phyloP scores from a whole-genome alignment of 1,284 basidiomycete genomes.

The Apiotrichum sp. region DNA sequence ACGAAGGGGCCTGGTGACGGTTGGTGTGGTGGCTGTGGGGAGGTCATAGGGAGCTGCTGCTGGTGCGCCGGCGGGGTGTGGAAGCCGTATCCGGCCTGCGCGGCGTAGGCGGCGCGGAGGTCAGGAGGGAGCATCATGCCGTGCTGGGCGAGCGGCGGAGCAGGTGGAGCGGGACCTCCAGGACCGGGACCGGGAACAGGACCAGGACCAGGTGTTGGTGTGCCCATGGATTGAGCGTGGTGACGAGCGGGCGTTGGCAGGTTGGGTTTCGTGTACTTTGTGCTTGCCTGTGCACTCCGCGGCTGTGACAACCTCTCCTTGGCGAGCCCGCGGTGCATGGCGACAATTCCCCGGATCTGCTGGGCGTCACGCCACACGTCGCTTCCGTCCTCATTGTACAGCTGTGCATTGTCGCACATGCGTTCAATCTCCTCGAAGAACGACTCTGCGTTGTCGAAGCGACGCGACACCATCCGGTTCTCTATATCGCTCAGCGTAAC shows the following conservation, averaged over 20 bases:
- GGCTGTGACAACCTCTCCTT: constrained; percentile 12
- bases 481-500: constrained; percentile 79
- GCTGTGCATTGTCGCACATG: constrained; percentile 83
- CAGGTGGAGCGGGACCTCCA: no score
- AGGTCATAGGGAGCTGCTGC: neutral
- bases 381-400: constrained; percentile 81
- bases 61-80: neutral
- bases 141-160: neutral
- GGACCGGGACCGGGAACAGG: no score
- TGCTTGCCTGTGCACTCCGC: constrained; percentile 53
- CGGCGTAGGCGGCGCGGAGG: neutral
- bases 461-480: constrained; percentile 62
- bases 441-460: constrained; percentile 62
- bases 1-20: constrained; percentile 16
- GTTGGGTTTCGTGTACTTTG: neutral
- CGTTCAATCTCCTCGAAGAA: constrained; percentile 75
- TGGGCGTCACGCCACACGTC: constrained; percentile 79
- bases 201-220: neutral
- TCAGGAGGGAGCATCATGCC: constrained; percentile 6
- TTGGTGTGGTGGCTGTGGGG: neutral
- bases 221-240: neutral
- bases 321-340: constrained; percentile 9
- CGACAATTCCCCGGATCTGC: constrained; percentile 41
- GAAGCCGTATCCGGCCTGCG: neutral
- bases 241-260: constrained; percentile 1